Conservation (phyloP, 2,329 filamentous ascomycete species). For the Sporothrix inflata region DNA sequence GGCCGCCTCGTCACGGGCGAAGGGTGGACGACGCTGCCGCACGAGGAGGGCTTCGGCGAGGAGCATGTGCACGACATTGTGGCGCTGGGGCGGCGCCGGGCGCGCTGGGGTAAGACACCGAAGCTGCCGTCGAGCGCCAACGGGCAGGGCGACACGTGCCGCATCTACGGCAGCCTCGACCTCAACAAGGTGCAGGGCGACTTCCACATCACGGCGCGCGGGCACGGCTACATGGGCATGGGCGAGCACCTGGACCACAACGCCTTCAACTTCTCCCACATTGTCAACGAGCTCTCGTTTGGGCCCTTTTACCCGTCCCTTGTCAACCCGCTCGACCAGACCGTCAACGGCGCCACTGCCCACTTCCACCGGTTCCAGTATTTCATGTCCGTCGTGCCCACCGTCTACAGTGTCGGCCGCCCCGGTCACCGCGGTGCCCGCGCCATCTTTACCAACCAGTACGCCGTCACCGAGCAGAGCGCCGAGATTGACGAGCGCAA, state of each 20-base stretch:
- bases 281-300: slow-evolving; percentile 94
- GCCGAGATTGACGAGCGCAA: slow-evolving; percentile 68
- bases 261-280: slow-evolving; percentile 96
- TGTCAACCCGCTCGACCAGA: slow-evolving; percentile 91
- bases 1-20: slow-evolving; percentile 61
- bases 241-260: slow-evolving; percentile 80
- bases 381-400: slow-evolving; percentile 93
- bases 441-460: slow-evolving; percentile 91
- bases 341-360: slow-evolving; percentile 71
- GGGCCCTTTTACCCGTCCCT: slow-evolving; percentile 95
- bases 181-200: slow-evolving; percentile 97
- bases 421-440: slow-evolving; percentile 47
- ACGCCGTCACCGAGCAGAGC: slow-evolving; percentile 91
- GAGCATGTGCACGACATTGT: slow-evolving; percentile 93
- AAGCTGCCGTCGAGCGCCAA: slow-evolving; percentile 61
- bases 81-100: slow-evolving; percentile 64
- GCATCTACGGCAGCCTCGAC: slow-evolving; percentile 86
- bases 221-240: slow-evolving; percentile 88
- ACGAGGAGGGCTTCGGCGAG: slow-evolving; percentile 72
- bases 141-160: slow-evolving; percentile 69
- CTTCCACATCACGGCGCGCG: slow-evolving; percentile 94
- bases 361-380: slow-evolving; percentile 98
- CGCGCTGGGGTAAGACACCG: slow-evolving; percentile 77
- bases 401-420: slow-evolving; percentile 75
- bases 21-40: slow-evolving; percentile 55